These are phyloP conservation scores for Lophium mytilinum DNA, from an alignment of 495 filamentous ascomycete genomes.

Conservation along the genomic window DNA sequence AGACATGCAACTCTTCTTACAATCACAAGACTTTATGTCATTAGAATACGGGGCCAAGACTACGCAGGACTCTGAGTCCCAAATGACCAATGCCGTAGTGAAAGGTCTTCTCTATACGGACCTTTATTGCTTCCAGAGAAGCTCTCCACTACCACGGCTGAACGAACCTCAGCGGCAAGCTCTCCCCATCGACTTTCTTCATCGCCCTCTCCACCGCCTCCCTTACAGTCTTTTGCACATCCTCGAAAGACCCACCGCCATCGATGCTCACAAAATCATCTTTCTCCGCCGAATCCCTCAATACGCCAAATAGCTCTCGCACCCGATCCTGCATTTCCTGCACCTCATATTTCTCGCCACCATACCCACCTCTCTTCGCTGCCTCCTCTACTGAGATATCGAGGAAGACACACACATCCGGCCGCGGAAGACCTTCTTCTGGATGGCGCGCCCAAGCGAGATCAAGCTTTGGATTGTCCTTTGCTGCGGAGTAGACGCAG, in stretches of 20 bases:
- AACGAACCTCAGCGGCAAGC: constrained; percentile 36
- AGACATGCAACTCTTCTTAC: no score
- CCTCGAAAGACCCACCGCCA: constrained; percentile 38
- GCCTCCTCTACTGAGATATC: constrained; percentile 67
- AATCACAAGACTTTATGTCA: no score
- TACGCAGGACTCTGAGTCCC: no score
- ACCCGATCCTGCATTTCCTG: constrained; percentile 75
- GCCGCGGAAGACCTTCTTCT: constrained; percentile 78
- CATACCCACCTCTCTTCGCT: constrained; percentile 71
- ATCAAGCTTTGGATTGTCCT: constrained; percentile 58
- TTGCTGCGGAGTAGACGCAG: constrained; percentile 92
- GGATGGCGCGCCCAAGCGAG: constrained; percentile 73
- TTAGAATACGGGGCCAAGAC: no score
- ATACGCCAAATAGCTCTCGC: constrained; percentile 53
- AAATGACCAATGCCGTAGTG: no score
- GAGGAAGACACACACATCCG: constrained; percentile 82
- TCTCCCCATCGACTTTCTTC: constrained; percentile 32
- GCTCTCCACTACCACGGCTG: constrained; percentile 29
- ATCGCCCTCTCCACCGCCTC: constrained; percentile 25
- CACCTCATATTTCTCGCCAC: constrained; percentile 82
- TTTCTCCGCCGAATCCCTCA: constrained; percentile 24
- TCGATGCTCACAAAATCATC: constrained; percentile 39
- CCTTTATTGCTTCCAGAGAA: no score
- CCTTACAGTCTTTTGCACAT: constrained; percentile 17
- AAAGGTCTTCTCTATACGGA: no score